These are phyloP conservation scores for Raphanus sativus DNA, from an alignment of 345 rosid genomes.

Conservation along the genomic window DNA sequence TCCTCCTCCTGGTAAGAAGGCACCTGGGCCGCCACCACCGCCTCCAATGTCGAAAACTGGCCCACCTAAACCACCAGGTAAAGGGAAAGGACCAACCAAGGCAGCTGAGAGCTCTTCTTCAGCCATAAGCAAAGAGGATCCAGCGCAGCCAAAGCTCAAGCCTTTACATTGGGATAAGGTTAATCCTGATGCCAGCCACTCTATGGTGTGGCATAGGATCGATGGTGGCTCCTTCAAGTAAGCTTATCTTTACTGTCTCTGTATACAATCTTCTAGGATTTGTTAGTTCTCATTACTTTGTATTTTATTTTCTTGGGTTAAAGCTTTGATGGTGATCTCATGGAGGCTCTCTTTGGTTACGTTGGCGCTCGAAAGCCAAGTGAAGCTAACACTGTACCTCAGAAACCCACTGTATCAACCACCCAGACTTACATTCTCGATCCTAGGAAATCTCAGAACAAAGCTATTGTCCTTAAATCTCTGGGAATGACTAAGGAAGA, in stretches of 20 bases:
- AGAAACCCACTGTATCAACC: conserved; percentile 30
- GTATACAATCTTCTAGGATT: background rate
- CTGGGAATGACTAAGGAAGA: conserved; percentile 56
- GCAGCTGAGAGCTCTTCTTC: conserved; percentile 23
- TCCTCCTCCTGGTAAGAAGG: conserved; percentile 41
- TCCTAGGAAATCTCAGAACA: conserved; percentile 76
- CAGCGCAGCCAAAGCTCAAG: conserved; percentile 57
- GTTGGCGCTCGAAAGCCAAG: conserved; percentile 56
- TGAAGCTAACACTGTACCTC: conserved; percentile 22
- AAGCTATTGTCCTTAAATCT: conserved; percentile 75
- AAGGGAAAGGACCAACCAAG: conserved; percentile 39
- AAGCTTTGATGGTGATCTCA: conserved; percentile 75
- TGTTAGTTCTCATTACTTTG: background rate
- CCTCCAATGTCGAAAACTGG: conserved; percentile 38
- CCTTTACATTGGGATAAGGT: conserved; percentile 93
- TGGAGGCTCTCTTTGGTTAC: conserved; percentile 89
- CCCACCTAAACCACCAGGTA: conserved; percentile 46
- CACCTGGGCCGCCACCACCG: conserved; percentile 40
- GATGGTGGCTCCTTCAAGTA: conserved; percentile 81
- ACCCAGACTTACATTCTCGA: conserved; percentile 62
- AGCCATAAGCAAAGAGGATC: conserved; percentile 35
- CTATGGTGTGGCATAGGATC: conserved; percentile 90
- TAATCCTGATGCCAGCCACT: conserved; percentile 52
- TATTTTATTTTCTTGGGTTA: conserved; percentile 32
- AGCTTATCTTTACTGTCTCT: conserved; percentile 13